Evolutionary conservation across 1,139 yeast species (phyloP), one percentile per base, ranked within the genome.

Genomic region (Saccharomyces uvarum): DNA sequence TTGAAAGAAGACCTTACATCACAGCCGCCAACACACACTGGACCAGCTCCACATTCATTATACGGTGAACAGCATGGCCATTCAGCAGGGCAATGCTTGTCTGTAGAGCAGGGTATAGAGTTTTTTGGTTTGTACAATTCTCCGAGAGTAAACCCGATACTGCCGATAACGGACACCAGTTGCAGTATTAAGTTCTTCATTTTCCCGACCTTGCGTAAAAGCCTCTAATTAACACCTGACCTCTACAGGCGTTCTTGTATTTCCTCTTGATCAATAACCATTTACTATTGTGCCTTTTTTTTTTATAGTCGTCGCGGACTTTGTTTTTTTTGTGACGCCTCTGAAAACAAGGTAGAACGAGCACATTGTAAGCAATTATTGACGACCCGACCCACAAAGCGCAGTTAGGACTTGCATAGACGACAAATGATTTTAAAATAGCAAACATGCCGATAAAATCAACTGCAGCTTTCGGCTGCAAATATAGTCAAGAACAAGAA

Each of bases 31-130:
- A 89, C 75, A 75, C 97, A 89, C 68, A 78, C 75, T 2, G 83
- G 75, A 1, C 97, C 97, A 14, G 84, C 77, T 54, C 96, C 96
- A 76, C 97, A 89, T n/a, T 73, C 75, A 41, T 96, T 95, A 63
- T 82, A 86, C 61, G 84, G 88, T 21, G 90, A 83, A 69, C 97
- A 89, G 68, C 96, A 89, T 49, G 96, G 96, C 53, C 72, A 63
- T 47, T 76, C 77, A 61, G 81, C 79, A 0, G 96, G 96, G 72
- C 96, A 89, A 11, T 71, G 66, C n/a, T 63, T 58, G 14, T 77
- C 70, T 8, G 73, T 68, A 53, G 77, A 77, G 72, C 95, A 87
- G 7, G 68, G 56, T 54, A 73, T 70, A 14, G 71, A 47, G 4
- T 53, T 55, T 26, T 55, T 51, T 7, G 69, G 65, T 50, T 61